These are phyloP conservation scores for Arthrobotrys musiformis DNA, from an alignment of 2,329 filamentous ascomycete genomes.

Conservation along the genomic window DNA sequence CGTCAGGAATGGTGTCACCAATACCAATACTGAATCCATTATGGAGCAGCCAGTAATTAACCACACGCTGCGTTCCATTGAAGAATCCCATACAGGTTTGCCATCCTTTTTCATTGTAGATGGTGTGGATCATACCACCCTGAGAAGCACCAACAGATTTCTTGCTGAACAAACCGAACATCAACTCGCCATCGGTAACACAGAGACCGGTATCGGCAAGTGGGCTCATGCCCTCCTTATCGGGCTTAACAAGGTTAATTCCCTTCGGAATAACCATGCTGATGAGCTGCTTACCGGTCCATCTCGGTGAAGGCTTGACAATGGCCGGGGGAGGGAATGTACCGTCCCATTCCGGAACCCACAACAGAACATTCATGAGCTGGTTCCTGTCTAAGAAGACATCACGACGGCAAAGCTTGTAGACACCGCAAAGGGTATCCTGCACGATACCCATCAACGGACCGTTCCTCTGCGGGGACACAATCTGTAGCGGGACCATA, in stretches of 20 bases:
- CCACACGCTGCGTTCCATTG: slow-evolving; percentile 91
- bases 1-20: slow-evolving; percentile 95
- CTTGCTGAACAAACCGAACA: slow-evolving; percentile 92
- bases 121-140: slow-evolving; percentile 92
- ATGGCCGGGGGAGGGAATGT: slow-evolving; percentile 94
- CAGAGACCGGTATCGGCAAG: slow-evolving; percentile 80
- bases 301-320: slow-evolving; percentile 87
- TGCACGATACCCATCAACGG: slow-evolving; percentile 99
- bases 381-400: slow-evolving; percentile 88
- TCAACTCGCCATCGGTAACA: slow-evolving; percentile 85
- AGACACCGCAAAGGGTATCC: slow-evolving; percentile 93
- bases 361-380: slow-evolving; percentile 96
- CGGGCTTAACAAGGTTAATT: slow-evolving; percentile 77
- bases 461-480: slow-evolving; percentile 95
- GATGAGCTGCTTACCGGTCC: slow-evolving; percentile 98
- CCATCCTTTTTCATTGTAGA: slow-evolving; percentile 92
- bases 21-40: slow-evolving; percentile 98
- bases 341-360: slow-evolving; percentile 98
- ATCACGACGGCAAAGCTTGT: slow-evolving; percentile 95
- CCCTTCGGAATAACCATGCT: slow-evolving; percentile 90
- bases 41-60: slow-evolving; percentile 97
- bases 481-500: slow-evolving; percentile 98
- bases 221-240: slow-evolving; percentile 70
- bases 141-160: slow-evolving; percentile 90
- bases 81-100: slow-evolving; percentile 92